These are phyloP conservation scores for Lycium ferocissimum DNA, from an alignment of 257 asterid species.

Conservation along the genomic window DNA sequence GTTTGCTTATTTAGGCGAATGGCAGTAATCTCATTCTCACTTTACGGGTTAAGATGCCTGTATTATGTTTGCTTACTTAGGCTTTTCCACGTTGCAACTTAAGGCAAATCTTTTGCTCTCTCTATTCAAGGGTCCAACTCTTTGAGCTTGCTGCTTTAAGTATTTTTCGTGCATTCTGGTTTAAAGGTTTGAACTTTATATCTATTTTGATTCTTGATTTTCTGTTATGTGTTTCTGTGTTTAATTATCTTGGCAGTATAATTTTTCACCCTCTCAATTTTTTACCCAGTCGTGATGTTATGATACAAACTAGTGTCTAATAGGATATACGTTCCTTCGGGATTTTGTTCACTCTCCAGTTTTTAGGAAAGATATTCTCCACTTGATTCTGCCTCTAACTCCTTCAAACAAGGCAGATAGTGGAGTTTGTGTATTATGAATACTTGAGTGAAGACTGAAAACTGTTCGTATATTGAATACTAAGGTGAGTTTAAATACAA, in stretches of 20 bases:
- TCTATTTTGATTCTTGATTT: background rate
- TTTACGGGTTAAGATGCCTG: no score
- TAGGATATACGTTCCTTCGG: background rate
- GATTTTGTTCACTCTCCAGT: background rate
- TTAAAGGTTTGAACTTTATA: background rate
- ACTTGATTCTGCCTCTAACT: constrained; percentile 9
- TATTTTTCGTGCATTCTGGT: background rate
- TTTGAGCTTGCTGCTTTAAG: background rate
- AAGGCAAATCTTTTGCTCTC: no score
- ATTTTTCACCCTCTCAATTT: background rate
- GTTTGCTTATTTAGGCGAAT: no score
- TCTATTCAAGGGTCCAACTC: background rate
- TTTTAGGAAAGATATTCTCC: background rate
- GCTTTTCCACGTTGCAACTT: no score
- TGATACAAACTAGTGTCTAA: background rate
- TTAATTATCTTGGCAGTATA: background rate
- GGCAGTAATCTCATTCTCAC: no score
- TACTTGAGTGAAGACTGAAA: background rate
- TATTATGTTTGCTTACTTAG: no score
- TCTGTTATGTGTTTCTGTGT: background rate
- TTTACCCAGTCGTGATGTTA: background rate
- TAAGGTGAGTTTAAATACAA: background rate
- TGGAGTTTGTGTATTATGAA: background rate
- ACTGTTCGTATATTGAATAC: background rate
- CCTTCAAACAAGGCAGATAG: background rate